phyloP scores from a whole-genome alignment of 2,329 filamentous ascomycete species.

The Trichoderma atrobrunneum region DNA sequence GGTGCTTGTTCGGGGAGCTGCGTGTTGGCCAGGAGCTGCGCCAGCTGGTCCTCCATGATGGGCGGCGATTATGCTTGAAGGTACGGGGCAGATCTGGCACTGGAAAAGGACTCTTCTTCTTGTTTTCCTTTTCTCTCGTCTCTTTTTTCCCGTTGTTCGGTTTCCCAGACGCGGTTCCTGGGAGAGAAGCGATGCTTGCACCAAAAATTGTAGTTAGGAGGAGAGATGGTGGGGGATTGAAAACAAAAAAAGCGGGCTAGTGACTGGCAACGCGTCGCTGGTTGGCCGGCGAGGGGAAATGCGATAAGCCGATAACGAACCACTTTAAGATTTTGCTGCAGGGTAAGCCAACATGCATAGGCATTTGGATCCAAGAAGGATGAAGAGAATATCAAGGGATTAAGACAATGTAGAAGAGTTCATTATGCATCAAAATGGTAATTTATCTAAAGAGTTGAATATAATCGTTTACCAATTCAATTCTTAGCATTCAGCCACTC shows the following conservation, averaged over 20 bases:
- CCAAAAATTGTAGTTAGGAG: slow-evolving; percentile 12
- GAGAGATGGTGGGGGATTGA: slow-evolving; percentile 19
- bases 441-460: no score
- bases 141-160: not conserved
- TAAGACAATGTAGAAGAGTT: not conserved
- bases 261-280: slow-evolving; percentile 17
- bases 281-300: not conserved
- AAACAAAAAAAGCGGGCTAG: slow-evolving; percentile 20
- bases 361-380: not conserved
- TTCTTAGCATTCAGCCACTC: no score
- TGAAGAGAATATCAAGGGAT: not conserved
- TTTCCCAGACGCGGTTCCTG: not conserved
- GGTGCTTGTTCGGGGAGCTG: slow-evolving; percentile 73
- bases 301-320: slow-evolving; percentile 8
- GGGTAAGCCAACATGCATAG: not conserved
- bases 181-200: not conserved
- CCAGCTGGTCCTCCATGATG: slow-evolving; percentile 87
- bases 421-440: not conserved
- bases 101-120: not conserved
- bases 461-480: no score
- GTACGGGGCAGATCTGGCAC: slow-evolving; percentile 13
- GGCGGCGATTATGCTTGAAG: no score
- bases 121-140: not conserved
- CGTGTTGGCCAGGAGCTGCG: slow-evolving; percentile 82
- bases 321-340: not conserved